Conservation (phyloP, 495 filamentous ascomycete species). For the Podospora pseudoanserina region DNA sequence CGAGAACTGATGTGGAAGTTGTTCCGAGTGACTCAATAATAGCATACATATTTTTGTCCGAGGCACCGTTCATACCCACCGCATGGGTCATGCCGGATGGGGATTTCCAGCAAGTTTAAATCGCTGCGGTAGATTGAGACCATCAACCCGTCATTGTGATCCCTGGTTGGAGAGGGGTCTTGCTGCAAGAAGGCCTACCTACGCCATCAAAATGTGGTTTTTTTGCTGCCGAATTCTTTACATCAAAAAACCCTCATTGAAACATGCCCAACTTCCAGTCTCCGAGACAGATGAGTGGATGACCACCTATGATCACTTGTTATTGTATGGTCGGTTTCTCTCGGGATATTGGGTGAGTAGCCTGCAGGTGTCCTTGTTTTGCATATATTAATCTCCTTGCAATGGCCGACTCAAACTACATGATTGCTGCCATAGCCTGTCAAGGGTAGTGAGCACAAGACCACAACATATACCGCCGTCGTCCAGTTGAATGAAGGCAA, state of each 20-base stretch:
- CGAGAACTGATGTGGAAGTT: background rate
- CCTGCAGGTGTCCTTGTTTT: background rate
- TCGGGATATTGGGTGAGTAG: background rate
- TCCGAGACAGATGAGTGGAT: background rate
- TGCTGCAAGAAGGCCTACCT: background rate
- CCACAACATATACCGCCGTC: background rate
- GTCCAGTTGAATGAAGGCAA: background rate
- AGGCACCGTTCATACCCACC: background rate
- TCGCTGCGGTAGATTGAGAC: no score
- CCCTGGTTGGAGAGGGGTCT: background rate
- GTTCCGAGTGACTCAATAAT: background rate
- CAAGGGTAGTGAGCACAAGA: background rate
- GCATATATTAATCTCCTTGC: background rate
- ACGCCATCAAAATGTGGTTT: background rate
- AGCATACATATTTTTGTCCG: background rate
- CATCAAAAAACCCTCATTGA: background rate
- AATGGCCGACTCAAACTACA: background rate
- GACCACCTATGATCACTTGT: background rate
- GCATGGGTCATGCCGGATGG: no score
- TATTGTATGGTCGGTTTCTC: background rate
- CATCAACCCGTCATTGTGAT: no score
- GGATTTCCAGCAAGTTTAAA: no score
- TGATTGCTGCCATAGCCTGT: background rate
- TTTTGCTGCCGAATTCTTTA: background rate
- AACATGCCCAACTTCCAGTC: background rate